phyloP scores from a whole-genome alignment of 495 filamentous ascomycete genomes.

The Penicillium ochrochloron region DNA sequence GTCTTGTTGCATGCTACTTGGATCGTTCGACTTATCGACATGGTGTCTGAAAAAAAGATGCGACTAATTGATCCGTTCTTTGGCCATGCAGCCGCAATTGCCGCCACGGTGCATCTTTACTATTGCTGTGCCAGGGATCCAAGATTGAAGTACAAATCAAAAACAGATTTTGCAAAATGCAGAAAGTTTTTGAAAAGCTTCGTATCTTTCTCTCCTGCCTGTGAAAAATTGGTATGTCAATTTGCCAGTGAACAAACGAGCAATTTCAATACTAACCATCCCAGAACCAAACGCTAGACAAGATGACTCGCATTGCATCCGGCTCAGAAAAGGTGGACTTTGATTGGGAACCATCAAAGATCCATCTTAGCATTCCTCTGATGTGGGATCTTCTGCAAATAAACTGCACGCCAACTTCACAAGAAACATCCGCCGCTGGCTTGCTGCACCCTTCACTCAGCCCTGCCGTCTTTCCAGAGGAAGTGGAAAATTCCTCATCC shows the following conservation, averaged over 20 bases:
- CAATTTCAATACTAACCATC: slow-evolving; percentile 1
- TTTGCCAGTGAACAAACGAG: background rate
- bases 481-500: slow-evolving; percentile 31
- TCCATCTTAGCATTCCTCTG: slow-evolving; percentile 54
- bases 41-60: slow-evolving; percentile 51
- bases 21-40: slow-evolving; percentile 55
- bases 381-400: slow-evolving; percentile 55
- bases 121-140: slow-evolving; percentile 51
- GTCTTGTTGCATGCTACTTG: slow-evolving; percentile 52
- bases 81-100: slow-evolving; percentile 48
- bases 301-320: slow-evolving; percentile 48
- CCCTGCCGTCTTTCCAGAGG: slow-evolving; percentile 31
- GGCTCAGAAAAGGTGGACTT: slow-evolving; percentile 48
- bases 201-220: slow-evolving; percentile 45
- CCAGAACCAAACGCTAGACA: slow-evolving; percentile 47
- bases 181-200: slow-evolving; percentile 48
- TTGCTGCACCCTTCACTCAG: slow-evolving; percentile 41
- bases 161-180: slow-evolving; percentile 51
- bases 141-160: slow-evolving; percentile 50
- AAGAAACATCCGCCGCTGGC: slow-evolving; percentile 34
- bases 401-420: slow-evolving; percentile 36
- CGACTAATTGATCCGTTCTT: slow-evolving; percentile 51
- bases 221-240: slow-evolving; percentile 40
- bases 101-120: slow-evolving; percentile 52
- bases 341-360: slow-evolving; percentile 52